phyloP scores from a whole-genome alignment of 2,329 filamentous ascomycete species.

The Monosporascus sp. region DNA sequence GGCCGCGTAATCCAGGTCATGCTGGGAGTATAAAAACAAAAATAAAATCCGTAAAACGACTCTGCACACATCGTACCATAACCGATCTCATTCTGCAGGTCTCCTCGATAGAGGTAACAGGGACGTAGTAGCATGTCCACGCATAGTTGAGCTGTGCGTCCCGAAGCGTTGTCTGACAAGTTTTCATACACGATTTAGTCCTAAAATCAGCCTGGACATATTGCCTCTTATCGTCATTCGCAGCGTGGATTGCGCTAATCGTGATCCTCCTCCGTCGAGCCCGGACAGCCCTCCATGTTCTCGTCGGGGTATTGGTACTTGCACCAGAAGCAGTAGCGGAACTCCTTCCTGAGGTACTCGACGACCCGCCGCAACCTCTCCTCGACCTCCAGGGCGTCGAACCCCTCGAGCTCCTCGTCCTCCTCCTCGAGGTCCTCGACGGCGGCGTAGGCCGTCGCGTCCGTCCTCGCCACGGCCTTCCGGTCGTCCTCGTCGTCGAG shows the following conservation, averaged over 20 bases:
- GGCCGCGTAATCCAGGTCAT: too few species aligned
- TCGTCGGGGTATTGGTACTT: slow-evolving; percentile 73
- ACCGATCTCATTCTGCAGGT: too few species aligned
- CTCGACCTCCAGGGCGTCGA: slow-evolving; percentile 60
- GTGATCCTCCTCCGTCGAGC: slow-evolving; percentile 77
- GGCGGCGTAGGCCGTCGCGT: slow-evolving; percentile 46
- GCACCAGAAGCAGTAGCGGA: slow-evolving; percentile 94
- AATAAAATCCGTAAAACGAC: too few species aligned
- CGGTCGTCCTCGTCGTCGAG: slow-evolving; percentile 70
- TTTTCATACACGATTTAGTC: too few species aligned
- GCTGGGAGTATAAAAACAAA: too few species aligned
- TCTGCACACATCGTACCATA: too few species aligned
- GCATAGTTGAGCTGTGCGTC: too few species aligned
- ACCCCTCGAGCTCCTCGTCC: slow-evolving; percentile 74
- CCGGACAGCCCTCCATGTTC: slow-evolving; percentile 83
- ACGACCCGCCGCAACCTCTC: slow-evolving; percentile 66
- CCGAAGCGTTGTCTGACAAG: too few species aligned
- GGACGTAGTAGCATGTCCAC: too few species aligned
- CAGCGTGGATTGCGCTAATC: slow-evolving; percentile 31
- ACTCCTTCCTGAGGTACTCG: slow-evolving; percentile 61
- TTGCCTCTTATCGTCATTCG: not conserved
- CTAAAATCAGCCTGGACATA: too few species aligned
- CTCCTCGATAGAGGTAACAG: too few species aligned
- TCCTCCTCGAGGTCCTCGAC: slow-evolving; percentile 71
- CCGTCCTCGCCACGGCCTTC: slow-evolving; percentile 57